These are phyloP conservation scores for Escovopsis weberi DNA, from an alignment of 2,329 filamentous ascomycete species.

Conservation along the genomic window DNA sequence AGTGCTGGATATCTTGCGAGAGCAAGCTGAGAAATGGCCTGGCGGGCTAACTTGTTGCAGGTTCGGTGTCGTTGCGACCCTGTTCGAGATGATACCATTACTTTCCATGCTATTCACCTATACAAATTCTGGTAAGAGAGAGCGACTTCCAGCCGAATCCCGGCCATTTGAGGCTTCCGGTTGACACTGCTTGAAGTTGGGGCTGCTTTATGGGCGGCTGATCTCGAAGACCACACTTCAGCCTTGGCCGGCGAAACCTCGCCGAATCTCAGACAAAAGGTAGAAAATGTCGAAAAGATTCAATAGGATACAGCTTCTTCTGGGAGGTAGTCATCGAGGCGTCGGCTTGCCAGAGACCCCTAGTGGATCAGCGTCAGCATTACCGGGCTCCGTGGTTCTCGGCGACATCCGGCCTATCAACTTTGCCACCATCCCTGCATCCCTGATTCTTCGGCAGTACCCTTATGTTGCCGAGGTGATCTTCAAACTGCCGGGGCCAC, in stretches of 20 bases:
- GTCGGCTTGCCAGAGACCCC: no score
- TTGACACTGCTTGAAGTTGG: constrained; percentile 42
- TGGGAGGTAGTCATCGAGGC: no score
- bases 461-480: no score
- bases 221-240: constrained; percentile 50
- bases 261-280: constrained; percentile 33
- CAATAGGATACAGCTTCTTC: constrained; percentile 10
- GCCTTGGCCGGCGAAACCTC: constrained; percentile 35
- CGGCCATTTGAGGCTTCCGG: neutral
- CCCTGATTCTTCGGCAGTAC: no score
- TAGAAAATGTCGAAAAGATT: constrained; percentile 28
- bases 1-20: neutral
- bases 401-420: no score
- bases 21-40: neutral
- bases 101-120: constrained; percentile 75
- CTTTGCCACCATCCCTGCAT: no score
- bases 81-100: constrained; percentile 75
- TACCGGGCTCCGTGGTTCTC: no score
- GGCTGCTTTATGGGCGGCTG: constrained; percentile 86
- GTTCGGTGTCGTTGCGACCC: constrained; percentile 57
- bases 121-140: constrained; percentile 55
- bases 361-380: no score
- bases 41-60: constrained; percentile 28
- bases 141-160: neutral
- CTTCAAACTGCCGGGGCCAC: no score